A percentile compares a stretch with the other conserved stretches of the same genome.
These are phyloP conservation scores for Yamadazyma spencermartinsiae DNA, from an alignment of 1,139 yeast species.

Conservation along the genomic window DNA sequence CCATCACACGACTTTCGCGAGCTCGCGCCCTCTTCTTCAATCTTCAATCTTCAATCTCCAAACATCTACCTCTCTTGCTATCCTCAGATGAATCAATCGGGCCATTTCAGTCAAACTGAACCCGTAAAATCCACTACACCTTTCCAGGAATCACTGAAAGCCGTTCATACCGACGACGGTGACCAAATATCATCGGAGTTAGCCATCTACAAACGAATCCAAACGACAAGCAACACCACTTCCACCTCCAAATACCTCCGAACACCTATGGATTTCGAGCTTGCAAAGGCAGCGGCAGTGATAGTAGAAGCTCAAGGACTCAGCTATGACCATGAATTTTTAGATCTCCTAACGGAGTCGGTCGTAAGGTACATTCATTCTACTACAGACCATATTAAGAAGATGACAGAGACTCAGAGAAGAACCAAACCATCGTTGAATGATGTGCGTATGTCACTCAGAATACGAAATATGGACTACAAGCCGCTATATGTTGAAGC, in stretches of 20 bases:
- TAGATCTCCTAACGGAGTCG: constrained; percentile 47
- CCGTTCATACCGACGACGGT: too few species aligned
- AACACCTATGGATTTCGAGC: constrained; percentile 35
- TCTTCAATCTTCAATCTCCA: too few species aligned
- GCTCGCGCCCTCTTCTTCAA: too few species aligned
- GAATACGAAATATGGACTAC: constrained; percentile 46
- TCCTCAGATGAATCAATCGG: too few species aligned
- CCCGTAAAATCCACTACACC: too few species aligned
- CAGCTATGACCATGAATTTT: constrained; percentile 40
- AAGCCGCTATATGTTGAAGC: constrained; percentile 46
- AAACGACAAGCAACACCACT: too few species aligned
- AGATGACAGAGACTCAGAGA: constrained; percentile 66
- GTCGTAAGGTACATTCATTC: constrained; percentile 53
- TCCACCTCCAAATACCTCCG: constrained; percentile 7
- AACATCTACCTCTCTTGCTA: too few species aligned
- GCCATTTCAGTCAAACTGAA: too few species aligned
- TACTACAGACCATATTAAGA: constrained; percentile 48
- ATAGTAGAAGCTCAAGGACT: constrained; percentile 39
- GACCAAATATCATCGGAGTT: too few species aligned
- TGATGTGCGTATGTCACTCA: constrained; percentile 55
- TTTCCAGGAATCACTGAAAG: too few species aligned
- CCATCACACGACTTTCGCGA: too few species aligned
- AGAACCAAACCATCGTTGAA: constrained; percentile 57
- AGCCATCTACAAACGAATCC: too few species aligned
- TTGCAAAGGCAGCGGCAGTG: constrained; percentile 35